phyloP scores from a whole-genome alignment of 2,329 filamentous ascomycete species.

The Monilinia vaccinii-corymbosi region DNA sequence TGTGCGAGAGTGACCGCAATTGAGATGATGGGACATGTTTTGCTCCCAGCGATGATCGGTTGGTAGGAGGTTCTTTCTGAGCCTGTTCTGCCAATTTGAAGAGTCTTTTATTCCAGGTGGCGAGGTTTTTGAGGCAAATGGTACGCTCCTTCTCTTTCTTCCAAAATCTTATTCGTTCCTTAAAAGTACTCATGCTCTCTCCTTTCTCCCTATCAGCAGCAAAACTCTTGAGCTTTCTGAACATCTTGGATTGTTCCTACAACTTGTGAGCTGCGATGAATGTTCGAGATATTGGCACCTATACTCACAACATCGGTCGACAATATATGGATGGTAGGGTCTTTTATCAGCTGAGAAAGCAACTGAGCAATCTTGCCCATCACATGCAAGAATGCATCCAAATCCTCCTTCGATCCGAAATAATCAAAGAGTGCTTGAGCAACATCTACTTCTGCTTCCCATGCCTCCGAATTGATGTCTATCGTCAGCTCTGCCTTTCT shows the following conservation, averaged over 20 bases:
- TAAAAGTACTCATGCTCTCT: background rate
- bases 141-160: background rate
- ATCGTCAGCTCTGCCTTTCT: background rate
- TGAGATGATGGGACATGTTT: background rate
- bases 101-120: background rate
- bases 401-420: background rate
- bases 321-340: background rate
- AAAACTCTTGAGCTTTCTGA: background rate
- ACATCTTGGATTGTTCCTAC: background rate
- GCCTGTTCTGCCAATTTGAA: background rate
- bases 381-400: background rate
- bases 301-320: background rate
- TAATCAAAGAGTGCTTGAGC: background rate
- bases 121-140: background rate
- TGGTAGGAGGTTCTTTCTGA: background rate
- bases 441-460: background rate
- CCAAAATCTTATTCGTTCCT: constrained; percentile 1
- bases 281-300: background rate
- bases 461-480: background rate
- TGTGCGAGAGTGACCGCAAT: background rate
- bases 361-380: constrained; percentile 2
- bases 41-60: background rate
- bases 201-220: background rate
- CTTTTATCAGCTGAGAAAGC: background rate
- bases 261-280: background rate